These are phyloP conservation scores for Acer saccharum DNA, from an alignment of 345 rosid genomes.

Conservation along the genomic window DNA sequence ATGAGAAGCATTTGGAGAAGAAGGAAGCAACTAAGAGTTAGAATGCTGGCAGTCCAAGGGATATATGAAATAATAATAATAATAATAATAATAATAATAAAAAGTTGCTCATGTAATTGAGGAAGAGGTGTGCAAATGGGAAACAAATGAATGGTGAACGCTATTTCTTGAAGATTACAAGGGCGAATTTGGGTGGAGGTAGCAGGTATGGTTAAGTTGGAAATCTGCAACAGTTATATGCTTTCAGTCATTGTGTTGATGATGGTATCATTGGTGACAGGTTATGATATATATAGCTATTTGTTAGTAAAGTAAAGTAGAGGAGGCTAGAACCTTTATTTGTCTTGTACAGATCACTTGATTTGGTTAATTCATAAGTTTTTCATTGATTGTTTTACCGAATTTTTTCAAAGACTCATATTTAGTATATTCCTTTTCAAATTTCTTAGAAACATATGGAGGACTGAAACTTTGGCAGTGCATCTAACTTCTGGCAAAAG, in stretches of 20 bases:
- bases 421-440: neutral
- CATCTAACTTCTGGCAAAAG: too few species aligned
- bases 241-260: constrained; percentile 6
- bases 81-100: neutral
- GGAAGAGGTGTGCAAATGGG: neutral
- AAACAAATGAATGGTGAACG: neutral
- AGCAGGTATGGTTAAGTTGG: neutral
- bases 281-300: neutral
- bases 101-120: neutral
- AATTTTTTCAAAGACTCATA: too few species aligned
- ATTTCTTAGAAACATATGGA: neutral
- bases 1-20: constrained; percentile 46
- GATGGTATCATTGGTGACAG: too few species aligned
- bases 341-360: constrained; percentile 34
- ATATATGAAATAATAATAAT: neutral
- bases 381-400: neutral
- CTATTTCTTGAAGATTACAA: neutral
- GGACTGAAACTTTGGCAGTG: neutral
- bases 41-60: constrained; percentile 4
- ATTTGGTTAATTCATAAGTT: constrained; percentile 14
- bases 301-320: neutral
- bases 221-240: constrained; percentile 13
- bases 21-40: constrained; percentile 14
- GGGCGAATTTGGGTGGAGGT: neutral
- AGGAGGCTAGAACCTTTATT: neutral